Percentiles rank a stretch among this genome's conserved stretches.
These are phyloP conservation scores for Buxus sempervirens DNA, from an alignment of 164 flowering plant species.

Conservation along the genomic window DNA sequence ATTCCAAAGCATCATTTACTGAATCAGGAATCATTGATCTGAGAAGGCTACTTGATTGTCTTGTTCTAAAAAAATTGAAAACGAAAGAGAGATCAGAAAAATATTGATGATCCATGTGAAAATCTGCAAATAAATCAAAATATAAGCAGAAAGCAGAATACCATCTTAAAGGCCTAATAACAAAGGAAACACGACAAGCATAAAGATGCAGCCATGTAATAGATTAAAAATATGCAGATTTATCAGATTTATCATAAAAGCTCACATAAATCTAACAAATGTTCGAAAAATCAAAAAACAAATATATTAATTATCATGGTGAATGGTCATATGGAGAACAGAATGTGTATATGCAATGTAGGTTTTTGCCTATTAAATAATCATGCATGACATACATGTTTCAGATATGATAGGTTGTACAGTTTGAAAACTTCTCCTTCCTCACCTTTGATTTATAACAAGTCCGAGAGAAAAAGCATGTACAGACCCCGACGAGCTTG, in stretches of 20 bases:
- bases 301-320: not conserved
- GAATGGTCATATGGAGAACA: not conserved
- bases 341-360: too few species aligned
- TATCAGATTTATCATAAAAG: not conserved
- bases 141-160: not conserved
- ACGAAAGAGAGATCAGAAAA: not conserved
- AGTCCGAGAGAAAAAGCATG: slow-evolving; percentile 69
- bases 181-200: not conserved
- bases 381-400: not conserved
- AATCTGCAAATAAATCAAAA: not conserved
- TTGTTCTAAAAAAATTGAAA: slow-evolving; percentile 33
- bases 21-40: slow-evolving; percentile 71
- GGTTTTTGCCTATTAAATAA: not conserved
- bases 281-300: too few species aligned
- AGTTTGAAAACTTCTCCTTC: slow-evolving; percentile 4
- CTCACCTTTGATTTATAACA: slow-evolving; percentile 57
- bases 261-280: not conserved
- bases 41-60: slow-evolving; percentile 59
- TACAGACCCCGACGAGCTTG: slow-evolving; percentile 85
- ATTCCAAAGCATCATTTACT: slow-evolving; percentile 67
- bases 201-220: not conserved
- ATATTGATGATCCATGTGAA: not conserved
- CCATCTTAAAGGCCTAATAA: not conserved
- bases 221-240: too few species aligned
- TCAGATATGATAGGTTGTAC: not conserved